Evolutionary conservation across 345 rosid genomes (phyloP).

Genomic region (Salix purpurea): DNA sequence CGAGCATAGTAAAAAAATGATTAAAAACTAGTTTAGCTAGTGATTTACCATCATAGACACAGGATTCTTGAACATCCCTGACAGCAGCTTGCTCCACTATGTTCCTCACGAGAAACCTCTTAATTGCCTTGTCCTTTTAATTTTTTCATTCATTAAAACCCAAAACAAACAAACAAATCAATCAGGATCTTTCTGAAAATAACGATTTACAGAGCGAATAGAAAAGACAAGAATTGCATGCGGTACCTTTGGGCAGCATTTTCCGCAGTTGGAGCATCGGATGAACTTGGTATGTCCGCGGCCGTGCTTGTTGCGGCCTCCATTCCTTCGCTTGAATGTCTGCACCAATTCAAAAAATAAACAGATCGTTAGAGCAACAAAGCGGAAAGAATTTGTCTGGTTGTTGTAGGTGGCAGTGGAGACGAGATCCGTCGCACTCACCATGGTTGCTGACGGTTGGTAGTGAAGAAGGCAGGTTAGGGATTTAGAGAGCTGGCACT

Average conservation of each 20-base stretch:
- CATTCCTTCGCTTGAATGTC: conserved; percentile 94
- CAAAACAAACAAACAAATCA: not conserved
- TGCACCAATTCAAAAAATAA: conserved; percentile 3
- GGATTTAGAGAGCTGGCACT: not conserved
- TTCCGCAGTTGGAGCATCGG: conserved; percentile 95
- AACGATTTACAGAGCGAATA: not conserved
- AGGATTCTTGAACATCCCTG: conserved; percentile 85
- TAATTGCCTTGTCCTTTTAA: conserved; percentile 69
- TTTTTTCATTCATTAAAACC: not conserved
- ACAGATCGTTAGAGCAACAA: not conserved
- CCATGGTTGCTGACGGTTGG: not conserved
- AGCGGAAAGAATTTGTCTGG: no score
- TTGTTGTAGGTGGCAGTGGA: not conserved
- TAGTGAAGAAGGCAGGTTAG: not conserved
- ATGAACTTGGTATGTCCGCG: conserved; percentile 86
- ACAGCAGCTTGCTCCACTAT: conserved; percentile 89
- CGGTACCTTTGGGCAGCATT: conserved; percentile 79
- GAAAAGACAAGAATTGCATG: not conserved
- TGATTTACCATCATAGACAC: conserved; percentile 62
- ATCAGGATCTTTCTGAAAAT: not conserved
- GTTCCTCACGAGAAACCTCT: conserved; percentile 88
- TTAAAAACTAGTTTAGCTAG: not conserved
- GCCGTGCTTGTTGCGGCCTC: conserved; percentile 93
- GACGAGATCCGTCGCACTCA: not conserved
- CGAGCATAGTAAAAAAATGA: not conserved